These are phyloP conservation scores for Candida lessepsii DNA, from an alignment of 805 yeast species.

Conservation along the genomic window DNA sequence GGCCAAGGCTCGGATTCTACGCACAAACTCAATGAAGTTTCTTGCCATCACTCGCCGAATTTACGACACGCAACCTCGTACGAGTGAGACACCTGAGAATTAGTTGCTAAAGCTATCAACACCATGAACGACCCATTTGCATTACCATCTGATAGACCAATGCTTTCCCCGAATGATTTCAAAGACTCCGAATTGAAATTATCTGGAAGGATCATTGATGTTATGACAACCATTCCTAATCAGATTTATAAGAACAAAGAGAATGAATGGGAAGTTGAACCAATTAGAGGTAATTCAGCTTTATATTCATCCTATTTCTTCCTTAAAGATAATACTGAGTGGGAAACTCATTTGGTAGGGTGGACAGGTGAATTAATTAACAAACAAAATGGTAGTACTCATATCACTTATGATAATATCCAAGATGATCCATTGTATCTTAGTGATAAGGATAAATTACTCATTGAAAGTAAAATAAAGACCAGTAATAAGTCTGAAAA, in stretches of 20 bases:
- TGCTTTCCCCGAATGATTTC: slow-evolving; percentile 30
- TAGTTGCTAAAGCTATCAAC: background rate
- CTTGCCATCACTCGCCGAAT: background rate
- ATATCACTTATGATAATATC: slow-evolving; percentile 26
- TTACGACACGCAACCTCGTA: slow-evolving; percentile 2
- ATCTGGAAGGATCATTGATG: slow-evolving; percentile 68
- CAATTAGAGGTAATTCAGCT: slow-evolving; percentile 81
- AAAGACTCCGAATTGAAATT: slow-evolving; percentile 24
- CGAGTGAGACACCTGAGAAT: background rate
- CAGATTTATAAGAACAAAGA: slow-evolving; percentile 43
- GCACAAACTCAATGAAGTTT: no score
- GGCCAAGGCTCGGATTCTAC: no score
- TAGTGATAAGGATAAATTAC: slow-evolving; percentile 52
- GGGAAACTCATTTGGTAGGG: slow-evolving; percentile 87
- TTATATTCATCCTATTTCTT: slow-evolving; percentile 71
- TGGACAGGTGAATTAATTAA: slow-evolving; percentile 90
- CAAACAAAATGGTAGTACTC: slow-evolving; percentile 21
- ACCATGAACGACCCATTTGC: slow-evolving; percentile 13
- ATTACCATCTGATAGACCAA: slow-evolving; percentile 20
- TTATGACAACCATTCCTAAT: slow-evolving; percentile 66
- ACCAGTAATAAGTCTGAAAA: slow-evolving; percentile 46
- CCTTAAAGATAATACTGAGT: slow-evolving; percentile 61
- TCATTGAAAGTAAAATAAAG: slow-evolving; percentile 48
- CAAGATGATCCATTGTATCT: slow-evolving; percentile 63
- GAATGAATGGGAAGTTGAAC: slow-evolving; percentile 56